Evolutionary conservation across 768 basidiomycete genomes (phyloP), one percentile per base, ranked within the genome.

Genomic region (Cytidiella melzeri): DNA sequence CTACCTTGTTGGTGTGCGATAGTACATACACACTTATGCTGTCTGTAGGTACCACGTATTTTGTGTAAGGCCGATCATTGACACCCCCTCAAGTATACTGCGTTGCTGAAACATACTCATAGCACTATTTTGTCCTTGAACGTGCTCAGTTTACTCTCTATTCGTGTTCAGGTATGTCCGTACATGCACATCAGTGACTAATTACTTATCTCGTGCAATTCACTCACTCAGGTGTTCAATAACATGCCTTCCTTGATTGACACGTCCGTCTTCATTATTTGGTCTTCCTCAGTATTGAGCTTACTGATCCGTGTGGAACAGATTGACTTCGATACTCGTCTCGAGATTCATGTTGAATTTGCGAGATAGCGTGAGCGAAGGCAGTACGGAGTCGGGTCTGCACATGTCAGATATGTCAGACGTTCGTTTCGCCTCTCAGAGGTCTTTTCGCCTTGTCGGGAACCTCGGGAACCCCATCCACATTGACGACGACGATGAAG

Each of bases 271-370:
- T 7, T 21, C 13, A 18, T 21, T 27, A 15, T 20, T n/a, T n/a
- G n/a, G n/a, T n/a, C n/a, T n/a, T n/a, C n/a, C n/a, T n/a, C n/a
- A n/a, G n/a, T n/a, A n/a, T n/a, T n/a, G n/a, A n/a, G n/a, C n/a
- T n/a, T n/a, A n/a, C n/a, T n/a, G n/a, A n/a, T n/a, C n/a, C n/a
- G n/a, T n/a, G n/a, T n/a, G n/a, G n/a, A 10, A 18, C 43, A 53
- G 52, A 19, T 37, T 53, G 15, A 28, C 43, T 6, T 53, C 52
- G n/a, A 53, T 53, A 11, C 48, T 47, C 21, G 20, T 53, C 23
- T 13, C 52, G 21, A 41, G 52, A 2, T 53, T 53, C 47, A 49
- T 53, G 43, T 41, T 53, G 2, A 48, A 53, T 25, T 39, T 53
- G 19, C 41, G 52, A 15, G 30, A 34, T 34, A 15, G 30, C 7